Evolutionary conservation across 164 flowering plant genomes (phyloP).

Genomic region (Kalanchoe fedtschenkoi): DNA sequence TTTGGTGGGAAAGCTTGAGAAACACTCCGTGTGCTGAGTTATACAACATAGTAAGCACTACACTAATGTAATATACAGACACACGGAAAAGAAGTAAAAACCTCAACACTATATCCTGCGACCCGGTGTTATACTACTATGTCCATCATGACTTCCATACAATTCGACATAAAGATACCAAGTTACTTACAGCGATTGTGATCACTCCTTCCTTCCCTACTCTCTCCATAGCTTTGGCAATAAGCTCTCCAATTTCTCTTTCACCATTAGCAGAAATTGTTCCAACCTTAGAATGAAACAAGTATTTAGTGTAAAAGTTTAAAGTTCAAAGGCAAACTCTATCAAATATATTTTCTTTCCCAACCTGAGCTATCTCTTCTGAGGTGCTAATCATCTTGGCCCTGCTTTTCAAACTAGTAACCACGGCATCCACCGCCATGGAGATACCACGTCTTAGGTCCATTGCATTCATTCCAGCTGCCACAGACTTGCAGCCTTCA

Average conservation of each 20-base stretch:
- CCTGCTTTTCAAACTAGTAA: conserved; percentile 76
- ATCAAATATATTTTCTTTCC: background rate
- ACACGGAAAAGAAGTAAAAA: too few species aligned
- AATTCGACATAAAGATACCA: background rate
- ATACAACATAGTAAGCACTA: too few species aligned
- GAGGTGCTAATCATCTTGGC: conserved; percentile 92
- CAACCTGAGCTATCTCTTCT: conserved; percentile 98
- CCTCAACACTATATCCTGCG: background rate
- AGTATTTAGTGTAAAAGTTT: background rate
- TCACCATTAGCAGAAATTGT: conserved; percentile 97
- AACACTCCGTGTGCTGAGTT: too few species aligned
- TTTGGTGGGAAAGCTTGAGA: too few species aligned
- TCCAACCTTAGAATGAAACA: conserved; percentile 47
- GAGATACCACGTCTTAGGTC: conserved; percentile 88
- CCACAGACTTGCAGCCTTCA: conserved; percentile 95
- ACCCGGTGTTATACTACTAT: too few species aligned
- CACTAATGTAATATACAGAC: too few species aligned
- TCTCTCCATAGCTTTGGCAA: conserved; percentile 97
- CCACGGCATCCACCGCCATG: conserved; percentile 93
- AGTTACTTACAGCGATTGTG: conserved; percentile 66
- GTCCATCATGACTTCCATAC: too few species aligned
- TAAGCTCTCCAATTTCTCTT: conserved; percentile 90
- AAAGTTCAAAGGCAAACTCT: background rate
- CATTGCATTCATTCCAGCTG: conserved; percentile 99
- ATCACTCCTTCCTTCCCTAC: conserved; percentile 99